phyloP scores from a whole-genome alignment of 345 rosid species.

The Mallotus nudiflorus region DNA sequence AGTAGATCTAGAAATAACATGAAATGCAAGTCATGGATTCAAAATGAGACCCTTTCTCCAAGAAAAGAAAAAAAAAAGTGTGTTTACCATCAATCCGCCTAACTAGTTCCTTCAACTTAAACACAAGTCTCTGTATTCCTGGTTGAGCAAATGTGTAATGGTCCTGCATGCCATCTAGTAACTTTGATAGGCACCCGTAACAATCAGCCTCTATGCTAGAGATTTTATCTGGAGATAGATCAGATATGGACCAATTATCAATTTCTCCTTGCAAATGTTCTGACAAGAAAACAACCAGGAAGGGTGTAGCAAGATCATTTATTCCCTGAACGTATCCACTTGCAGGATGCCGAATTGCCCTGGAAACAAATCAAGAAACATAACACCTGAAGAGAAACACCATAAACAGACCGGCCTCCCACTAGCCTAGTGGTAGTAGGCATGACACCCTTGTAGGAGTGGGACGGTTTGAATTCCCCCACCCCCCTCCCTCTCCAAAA shows the following conservation, averaged over 20 bases:
- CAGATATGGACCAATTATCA: constrained; percentile 72
- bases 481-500: no score
- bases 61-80: not conserved
- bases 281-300: constrained; percentile 87
- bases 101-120: constrained; percentile 93
- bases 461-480: no score
- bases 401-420: no score
- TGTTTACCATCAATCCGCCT: constrained; percentile 90
- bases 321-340: constrained; percentile 99
- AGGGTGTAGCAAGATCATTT: constrained; percentile 97
- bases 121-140: constrained; percentile 98
- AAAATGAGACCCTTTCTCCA: constrained; percentile 1
- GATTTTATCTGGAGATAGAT: constrained; percentile 62
- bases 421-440: no score
- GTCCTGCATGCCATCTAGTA: constrained; percentile 99
- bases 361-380: constrained; percentile 37
- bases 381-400: constrained; percentile 11
- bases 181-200: constrained; percentile 95
- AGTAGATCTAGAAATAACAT: not conserved
- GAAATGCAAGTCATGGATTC: not conserved
- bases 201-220: constrained; percentile 90
- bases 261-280: constrained; percentile 83
- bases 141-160: constrained; percentile 99
- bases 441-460: no score
- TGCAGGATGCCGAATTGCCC: constrained; percentile 99